Evolutionary conservation across 106 monocot genomes (phyloP), one percentile per base, ranked within the genome.

Genomic region (Xerophyta viscosa): DNA sequence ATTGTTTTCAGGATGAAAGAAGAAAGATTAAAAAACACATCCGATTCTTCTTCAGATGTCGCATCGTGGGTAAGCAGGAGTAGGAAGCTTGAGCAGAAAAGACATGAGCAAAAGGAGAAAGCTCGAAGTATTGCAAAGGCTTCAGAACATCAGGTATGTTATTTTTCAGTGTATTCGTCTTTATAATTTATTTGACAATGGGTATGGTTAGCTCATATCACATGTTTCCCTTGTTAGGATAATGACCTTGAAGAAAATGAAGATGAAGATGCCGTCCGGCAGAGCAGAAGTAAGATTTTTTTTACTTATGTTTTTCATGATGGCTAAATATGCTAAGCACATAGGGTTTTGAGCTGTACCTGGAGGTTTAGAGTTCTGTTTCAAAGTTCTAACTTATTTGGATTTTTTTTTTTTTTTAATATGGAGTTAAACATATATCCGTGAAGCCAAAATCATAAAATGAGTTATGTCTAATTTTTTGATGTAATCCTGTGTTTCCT

Each of bases 1-100:
- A 3, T 44, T 4, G n/a, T 50, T 20, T 56, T 31, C 62, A 83
- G 90, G 52, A 66, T 77, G 55, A 79, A 70, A 52, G 71, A 79
- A 74, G 85, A 82, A 37, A 76, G 77, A 64, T 21, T 73, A 27
- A 87, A 79, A 64, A 80, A 52, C 19, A 85, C 72, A 58, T 48
- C 70, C 19, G 84, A 78, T 52, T 50, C 52, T 69, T 59, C 58
- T 59, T 84, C 69, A 47, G 88, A 84, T 56, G 63, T 94, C 48
- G 45, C 63, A 29, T 61, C 81, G 19, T 96, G 88, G 88, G 70
- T 96, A 27, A 84, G 51, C 63, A 84, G 76, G 71, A 88, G 84
- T 46, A 67, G 88, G 41, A 69, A 48, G 51, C 65, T 88, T 43
- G 74, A 83, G 60, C 82, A 82, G 12, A 87, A 80, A 55, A 67